Evolutionary conservation across 129 eudicot species (phyloP), one percentile per base, ranked within the genome.

Genomic region (Lactuca sativa): DNA sequence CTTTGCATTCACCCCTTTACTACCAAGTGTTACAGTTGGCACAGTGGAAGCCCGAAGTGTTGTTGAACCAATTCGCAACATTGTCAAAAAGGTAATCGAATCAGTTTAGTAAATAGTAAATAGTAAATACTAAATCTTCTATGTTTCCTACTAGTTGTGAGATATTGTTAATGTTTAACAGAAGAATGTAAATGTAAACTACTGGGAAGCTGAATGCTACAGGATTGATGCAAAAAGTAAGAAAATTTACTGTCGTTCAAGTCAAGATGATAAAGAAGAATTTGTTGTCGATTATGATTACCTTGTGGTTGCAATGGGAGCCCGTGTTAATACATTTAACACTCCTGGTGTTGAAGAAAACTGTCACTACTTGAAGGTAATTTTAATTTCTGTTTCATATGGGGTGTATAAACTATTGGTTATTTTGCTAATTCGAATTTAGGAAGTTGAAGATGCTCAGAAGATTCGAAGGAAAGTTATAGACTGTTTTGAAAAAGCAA

Each of bases 361-460:
- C 77, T 84, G 91, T 69, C 87, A 58, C 69, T 90, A 87, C 81
- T 72, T 90, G 85, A 90, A 90, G 91, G 97, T 90, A 82, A 3
- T 47, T 11, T 14, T 64, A 60, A 12, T 47, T 32, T 71, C 37
- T 11, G 1, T 59, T 43, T 4, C 34, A 18, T 57, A 37, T 9
- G 10, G 8, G 68, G 30, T 74, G 7, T 51, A 56, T 25, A 25
- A 25, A 25, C 52, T 43, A 6, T 52, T 16, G 36, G 66, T n/a
- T 72, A 56, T 38, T 48, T 56, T 30, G 68, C 36, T 36, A 47
- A 13, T 67, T 67, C 5, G 34, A 33, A 48, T 86, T 77, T 81
- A 90, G 97, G 97, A 90, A 87, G 85, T 90, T 43, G 97, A 90
- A 74, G 97, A 90, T 81, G 97, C 97, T 78, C 91, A 90, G 60